Base-by-base conservation (phyloP, 306 rosid genomes). In the Acmispon strigosus region DNA sequence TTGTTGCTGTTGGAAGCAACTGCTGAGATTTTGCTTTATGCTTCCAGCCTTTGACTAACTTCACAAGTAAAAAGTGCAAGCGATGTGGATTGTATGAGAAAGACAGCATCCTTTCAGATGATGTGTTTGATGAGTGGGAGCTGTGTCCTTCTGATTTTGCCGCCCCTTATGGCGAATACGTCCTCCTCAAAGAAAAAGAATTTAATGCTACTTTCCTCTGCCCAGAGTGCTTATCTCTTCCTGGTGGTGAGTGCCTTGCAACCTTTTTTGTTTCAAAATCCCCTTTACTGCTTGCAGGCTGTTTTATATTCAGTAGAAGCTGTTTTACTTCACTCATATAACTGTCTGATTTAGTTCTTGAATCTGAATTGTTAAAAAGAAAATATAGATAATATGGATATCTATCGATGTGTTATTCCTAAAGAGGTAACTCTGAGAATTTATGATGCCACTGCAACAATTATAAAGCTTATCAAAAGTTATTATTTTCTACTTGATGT, bases 11-110 rank as follows among this genome's bases (percentile, higher is more conserved):
- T 68, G 59, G 60, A 50, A 57, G 29, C 32, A 20, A 43, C 75
- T 78, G 55, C 72, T 70, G 70, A 73, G 43, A 79, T 50, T 74
- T 57, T 51, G 49, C 66, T 75, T 68, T 70, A 15, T 78, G 82
- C 67, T 78, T 86, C 60, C 97, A 94, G 97, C 99, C 99, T 20
- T 68, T 94, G 73, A 90, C 96, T 15, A 73, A 84, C 48, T 78
- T 94, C 69, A 2, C 66, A 5, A 80, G 74, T 67, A 76, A 58
- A 70, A 94, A 91, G 73, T 94, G 99, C 83, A 94, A 89, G 82
- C 84, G 97, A 37, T 94, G 99, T 76, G 99, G 99, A 62, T 65
- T 94, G 72, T 94, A 89, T 54, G 99, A 94, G 85, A 17, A 82
- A 76, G 99, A 94, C 73, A 54, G 19, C 18, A 48, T 90, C 34